Evolutionary conservation across 257 asterid genomes (phyloP), one percentile per base, ranked within the genome.

Genomic region (Scutellaria barbata): DNA sequence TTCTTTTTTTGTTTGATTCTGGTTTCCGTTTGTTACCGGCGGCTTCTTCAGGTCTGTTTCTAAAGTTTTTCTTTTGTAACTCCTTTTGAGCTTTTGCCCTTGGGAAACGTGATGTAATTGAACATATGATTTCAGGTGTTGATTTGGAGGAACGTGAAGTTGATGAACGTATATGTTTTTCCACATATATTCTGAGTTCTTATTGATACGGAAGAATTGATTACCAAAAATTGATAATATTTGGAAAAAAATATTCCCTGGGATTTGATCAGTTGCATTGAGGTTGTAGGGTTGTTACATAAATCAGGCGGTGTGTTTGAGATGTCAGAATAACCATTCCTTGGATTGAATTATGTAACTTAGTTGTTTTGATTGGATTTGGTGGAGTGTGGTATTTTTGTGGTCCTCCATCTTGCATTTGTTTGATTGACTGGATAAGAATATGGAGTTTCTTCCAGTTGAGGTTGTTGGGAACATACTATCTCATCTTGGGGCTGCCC

Each of bases 401-500:
- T 63, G 81, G 35, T 45, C 45, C 18, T 48, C 68, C 30, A 5
- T 48, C 68, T 69, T 59, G 67, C 35, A 51, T 71, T 68, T 55
- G 35, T 72, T 80, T 30, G 37, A 33, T 78, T 63, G 74, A 66
- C 68, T 70, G 20, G 56, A 22, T 14, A 42, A 7, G 12, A 30
- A 1, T 56, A 92, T 92, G 98, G 96, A 92, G 77, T 63, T 72
- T 80, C 92, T 92, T 81, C 98, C 98, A 2, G 96, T 92, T 74
- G 95, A 92, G 89, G 96, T 92, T 39, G 84, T 92, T 62, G 98
- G 98, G 48, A 92, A 89, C 82, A 88, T 92, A 74, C 81, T 92
- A 13, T 88, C 96, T 33, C 80, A 82, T 42, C 87, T 92, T 2
- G 96, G 87, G 69, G 90, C 96, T 59, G 98, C 98, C 3, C 85